These are phyloP conservation scores for Zygoascus biomembranicola DNA, from an alignment of 805 yeast genomes.

Conservation along the genomic window DNA sequence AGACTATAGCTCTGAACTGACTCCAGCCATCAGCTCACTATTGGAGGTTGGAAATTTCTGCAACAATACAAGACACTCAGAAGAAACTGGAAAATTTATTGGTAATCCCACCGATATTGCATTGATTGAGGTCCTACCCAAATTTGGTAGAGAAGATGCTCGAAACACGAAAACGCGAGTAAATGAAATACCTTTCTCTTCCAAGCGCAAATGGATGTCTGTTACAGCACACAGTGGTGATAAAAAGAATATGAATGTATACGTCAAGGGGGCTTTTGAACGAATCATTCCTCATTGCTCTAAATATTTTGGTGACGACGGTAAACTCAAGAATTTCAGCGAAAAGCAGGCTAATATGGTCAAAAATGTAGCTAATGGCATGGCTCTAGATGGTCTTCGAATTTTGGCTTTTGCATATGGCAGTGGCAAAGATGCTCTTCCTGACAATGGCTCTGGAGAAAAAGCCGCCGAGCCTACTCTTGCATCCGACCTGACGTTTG, in stretches of 20 bases:
- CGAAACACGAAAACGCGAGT: conserved; percentile 51
- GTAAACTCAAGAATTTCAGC: conserved; percentile 51
- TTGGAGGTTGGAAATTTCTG: conserved; percentile 28
- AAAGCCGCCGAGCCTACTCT: conserved; percentile 5
- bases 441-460: conserved; percentile 9
- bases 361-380: conserved; percentile 45
- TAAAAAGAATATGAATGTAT: conserved; percentile 42
- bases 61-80: conserved; percentile 26
- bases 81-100: conserved; percentile 58
- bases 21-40: conserved; percentile 13
- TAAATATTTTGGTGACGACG: conserved; percentile 49
- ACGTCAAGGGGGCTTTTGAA: conserved; percentile 89
- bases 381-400: conserved; percentile 81
- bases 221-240: conserved; percentile 57
- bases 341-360: conserved; percentile 41
- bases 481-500: conserved; percentile 59
- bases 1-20: conserved; percentile 4
- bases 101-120: conserved; percentile 98
- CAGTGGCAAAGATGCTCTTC: conserved; percentile 9
- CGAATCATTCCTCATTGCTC: conserved; percentile 54
- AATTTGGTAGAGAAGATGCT: conserved; percentile 63
- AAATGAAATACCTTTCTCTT: conserved; percentile 77
- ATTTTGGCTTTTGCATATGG: conserved; percentile 71
- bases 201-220: conserved; percentile 87
- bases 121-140: conserved; percentile 60